phyloP scores from a whole-genome alignment of 73 alveolate species.

The Uronychia setigera region DNA sequence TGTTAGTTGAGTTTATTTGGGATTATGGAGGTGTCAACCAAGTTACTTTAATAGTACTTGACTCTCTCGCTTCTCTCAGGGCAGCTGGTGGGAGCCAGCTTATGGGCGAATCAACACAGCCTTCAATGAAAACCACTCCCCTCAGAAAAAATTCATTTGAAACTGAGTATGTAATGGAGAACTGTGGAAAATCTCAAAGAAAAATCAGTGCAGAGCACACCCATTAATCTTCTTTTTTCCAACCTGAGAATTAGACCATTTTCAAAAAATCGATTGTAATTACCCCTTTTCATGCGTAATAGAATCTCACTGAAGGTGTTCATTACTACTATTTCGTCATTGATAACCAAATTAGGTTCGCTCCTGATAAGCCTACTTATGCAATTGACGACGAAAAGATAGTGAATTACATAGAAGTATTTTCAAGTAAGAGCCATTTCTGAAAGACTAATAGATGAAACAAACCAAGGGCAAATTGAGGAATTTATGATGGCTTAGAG shows the following conservation, averaged over 20 bases:
- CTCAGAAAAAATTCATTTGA: background rate
- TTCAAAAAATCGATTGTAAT: no score
- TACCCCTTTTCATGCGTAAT: no score
- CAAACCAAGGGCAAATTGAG: background rate
- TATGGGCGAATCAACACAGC: background rate
- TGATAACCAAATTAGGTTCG: slow-evolving; percentile 43
- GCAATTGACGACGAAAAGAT: slow-evolving; percentile 6
- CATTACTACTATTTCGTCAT: slow-evolving; percentile 43
- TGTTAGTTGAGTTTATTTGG: background rate
- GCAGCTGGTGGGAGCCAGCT: background rate
- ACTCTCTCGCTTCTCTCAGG: background rate
- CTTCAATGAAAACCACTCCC: background rate
- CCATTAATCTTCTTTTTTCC: no score
- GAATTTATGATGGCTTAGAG: background rate
- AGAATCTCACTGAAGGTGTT: slow-evolving; percentile 31
- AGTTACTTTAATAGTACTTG: background rate
- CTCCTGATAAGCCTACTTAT: slow-evolving; percentile 47
- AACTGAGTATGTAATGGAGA: background rate
- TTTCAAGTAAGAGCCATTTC: background rate
- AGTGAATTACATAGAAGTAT: slow-evolving; percentile 25
- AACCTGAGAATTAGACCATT: no score
- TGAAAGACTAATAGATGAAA: no score
- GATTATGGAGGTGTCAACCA: background rate
- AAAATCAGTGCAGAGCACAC: background rate
- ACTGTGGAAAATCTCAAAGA: background rate